Evolutionary conservation across 2,329 filamentous ascomycete genomes (phyloP), one percentile per base, ranked within the genome.

Genomic region (Ascocoryne sarcoides): DNA sequence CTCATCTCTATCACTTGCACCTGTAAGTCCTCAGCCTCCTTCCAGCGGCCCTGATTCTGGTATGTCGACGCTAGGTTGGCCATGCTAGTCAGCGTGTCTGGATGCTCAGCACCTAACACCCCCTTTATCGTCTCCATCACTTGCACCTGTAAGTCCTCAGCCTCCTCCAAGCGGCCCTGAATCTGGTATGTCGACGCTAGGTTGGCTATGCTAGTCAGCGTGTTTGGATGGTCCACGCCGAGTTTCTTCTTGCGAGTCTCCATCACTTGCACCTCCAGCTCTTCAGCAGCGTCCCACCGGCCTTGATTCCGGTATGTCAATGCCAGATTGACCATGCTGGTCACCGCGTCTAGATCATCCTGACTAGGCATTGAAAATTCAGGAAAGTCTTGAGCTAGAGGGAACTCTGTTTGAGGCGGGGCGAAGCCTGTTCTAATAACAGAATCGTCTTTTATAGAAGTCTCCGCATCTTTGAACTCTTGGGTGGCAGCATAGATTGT

Each of bases 181-280:
- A 36, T 32, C 32, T 19, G 9, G 12, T 32, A 31, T 19, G 38
- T 40, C 32, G 32, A 40, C 17, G 39, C 39, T 26, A 41, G 23
- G 39, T 45, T 45, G 26, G 8, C 19, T 26, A 46, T 43, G 43
- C 43, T 46, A 7, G 30, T 34, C 28, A 46, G 36, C 35, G 39
- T 46, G 18, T 4, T 1, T 3, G 31, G 43, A 32, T 46, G 40
- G 15, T 46, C 36, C 28, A 10, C 29, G 3, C 39, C 42, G 16
- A 48, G 32, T 32, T 36, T 23, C 36, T 8, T 45, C 40, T 40
- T 36, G 12, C 32, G 23, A 3, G 17, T 42, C 32, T 44, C 36
- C 34, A 42, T 34, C 4, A 42, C 44, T 44, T 39, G 42, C 28
- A 39, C 23, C 18, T 43, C 21, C 10, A 48, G 36, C 36, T 48